These are phyloP conservation scores for Miamiensis avidus DNA, from an alignment of 169 alveolate species.

Conservation along the genomic window DNA sequence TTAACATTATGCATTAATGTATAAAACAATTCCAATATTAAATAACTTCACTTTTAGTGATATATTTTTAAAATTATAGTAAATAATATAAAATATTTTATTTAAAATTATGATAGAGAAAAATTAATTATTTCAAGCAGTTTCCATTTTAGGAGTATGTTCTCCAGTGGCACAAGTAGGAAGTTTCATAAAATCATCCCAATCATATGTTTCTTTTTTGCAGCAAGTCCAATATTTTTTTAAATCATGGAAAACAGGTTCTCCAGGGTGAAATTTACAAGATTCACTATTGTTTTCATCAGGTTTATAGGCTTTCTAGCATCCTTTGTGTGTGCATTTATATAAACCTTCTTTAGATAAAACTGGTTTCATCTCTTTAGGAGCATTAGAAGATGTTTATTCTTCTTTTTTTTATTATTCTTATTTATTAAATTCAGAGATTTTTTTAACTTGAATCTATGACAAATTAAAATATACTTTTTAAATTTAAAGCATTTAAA, in stretches of 20 bases:
- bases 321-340: conserved; percentile 82
- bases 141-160: conserved; percentile 69
- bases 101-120: no score
- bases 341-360: conserved; percentile 68
- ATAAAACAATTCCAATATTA: no score
- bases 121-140: no score
- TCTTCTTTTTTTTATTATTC: conserved; percentile 65
- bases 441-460: conserved; percentile 23
- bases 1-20: no score
- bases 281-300: conserved; percentile 67
- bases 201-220: conserved; percentile 73
- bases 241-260: conserved; percentile 83
- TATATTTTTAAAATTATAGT: no score
- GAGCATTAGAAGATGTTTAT: conserved; percentile 44
- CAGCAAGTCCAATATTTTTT: conserved; percentile 87
- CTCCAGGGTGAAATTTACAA: conserved; percentile 80
- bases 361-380: conserved; percentile 43
- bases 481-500: no score
- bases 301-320: conserved; percentile 69
- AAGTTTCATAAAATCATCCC: conserved; percentile 87
- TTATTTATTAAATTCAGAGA: conserved; percentile 55
- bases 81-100: no score
- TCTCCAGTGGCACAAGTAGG: conserved; percentile 79
- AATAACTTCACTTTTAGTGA: no score
- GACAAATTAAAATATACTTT: conserved; percentile 54